Conservation (phyloP, 2,329 filamentous ascomycete genomes). For the Colletotrichum spinosum region DNA sequence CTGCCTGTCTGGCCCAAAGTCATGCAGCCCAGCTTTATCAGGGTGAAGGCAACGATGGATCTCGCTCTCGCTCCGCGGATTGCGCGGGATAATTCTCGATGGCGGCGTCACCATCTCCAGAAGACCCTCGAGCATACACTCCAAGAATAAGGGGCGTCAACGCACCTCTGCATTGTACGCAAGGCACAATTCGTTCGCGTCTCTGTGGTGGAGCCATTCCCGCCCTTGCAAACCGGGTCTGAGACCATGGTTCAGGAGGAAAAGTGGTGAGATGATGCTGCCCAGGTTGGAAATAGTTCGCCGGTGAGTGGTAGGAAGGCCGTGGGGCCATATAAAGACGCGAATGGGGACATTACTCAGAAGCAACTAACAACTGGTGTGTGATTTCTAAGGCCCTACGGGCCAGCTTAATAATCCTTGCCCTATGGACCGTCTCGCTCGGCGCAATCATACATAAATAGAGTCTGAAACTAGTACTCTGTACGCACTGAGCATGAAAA, state of each 20-base stretch:
- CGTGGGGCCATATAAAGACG: constrained; percentile 2
- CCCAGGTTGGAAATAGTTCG: constrained; percentile 23
- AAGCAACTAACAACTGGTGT: background rate
- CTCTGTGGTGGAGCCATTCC: constrained; percentile 25
- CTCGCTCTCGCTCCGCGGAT: too few species aligned
- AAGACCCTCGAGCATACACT: too few species aligned
- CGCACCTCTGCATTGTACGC: constrained; percentile 21
- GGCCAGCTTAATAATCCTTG: background rate
- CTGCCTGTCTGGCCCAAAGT: background rate
- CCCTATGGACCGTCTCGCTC: too few species aligned
- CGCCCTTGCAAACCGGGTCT: background rate
- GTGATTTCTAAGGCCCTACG: background rate
- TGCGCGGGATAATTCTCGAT: too few species aligned
- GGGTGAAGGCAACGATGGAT: too few species aligned
- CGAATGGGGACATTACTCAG: constrained; percentile 11
- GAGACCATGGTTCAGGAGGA: constrained; percentile 7
- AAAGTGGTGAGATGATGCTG: background rate
- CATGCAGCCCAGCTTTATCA: background rate
- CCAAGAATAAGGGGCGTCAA: background rate
- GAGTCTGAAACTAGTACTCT: too few species aligned
- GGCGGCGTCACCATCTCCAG: too few species aligned
- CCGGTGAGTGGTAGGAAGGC: background rate
- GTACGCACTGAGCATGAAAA: too few species aligned
- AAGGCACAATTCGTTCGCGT: constrained; percentile 21
- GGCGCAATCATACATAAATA: background rate